Evolutionary conservation across 2,329 filamentous ascomycete species (phyloP).

Genomic region (Cercospora nicotianae): DNA sequence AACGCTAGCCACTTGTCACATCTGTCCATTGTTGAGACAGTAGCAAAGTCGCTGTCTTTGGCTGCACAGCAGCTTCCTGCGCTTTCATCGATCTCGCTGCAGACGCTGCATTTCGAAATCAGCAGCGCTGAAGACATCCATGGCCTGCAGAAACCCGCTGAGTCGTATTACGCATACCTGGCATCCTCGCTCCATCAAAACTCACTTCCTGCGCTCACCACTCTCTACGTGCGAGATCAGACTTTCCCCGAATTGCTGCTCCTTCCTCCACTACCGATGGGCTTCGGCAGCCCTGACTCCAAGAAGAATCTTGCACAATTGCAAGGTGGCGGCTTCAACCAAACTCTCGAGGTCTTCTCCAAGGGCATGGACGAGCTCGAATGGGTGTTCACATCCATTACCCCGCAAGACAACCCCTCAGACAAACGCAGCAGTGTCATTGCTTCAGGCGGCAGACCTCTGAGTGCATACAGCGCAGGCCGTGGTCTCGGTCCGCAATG

Average conservation of each 20-base stretch:
- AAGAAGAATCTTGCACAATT: slow-evolving; percentile 32
- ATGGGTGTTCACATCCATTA: slow-evolving; percentile 65
- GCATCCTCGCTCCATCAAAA: slow-evolving; percentile 77
- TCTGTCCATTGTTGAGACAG: slow-evolving; percentile 58
- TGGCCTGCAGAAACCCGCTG: slow-evolving; percentile 55
- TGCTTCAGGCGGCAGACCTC: slow-evolving; percentile 43
- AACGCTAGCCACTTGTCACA: slow-evolving; percentile 59
- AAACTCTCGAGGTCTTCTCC: slow-evolving; percentile 63
- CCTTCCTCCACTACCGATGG: slow-evolving; percentile 63
- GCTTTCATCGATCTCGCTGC: slow-evolving; percentile 67
- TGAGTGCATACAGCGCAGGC: slow-evolving; percentile 48
- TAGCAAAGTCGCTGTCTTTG: slow-evolving; percentile 58
- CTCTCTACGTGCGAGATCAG: slow-evolving; percentile 83
- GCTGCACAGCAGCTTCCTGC: slow-evolving; percentile 56
- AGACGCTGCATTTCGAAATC: slow-evolving; percentile 80
- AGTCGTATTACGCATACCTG: slow-evolving; percentile 80
- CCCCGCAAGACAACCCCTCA: slow-evolving; percentile 47
- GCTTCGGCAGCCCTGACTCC: slow-evolving; percentile 45
- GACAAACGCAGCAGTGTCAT: slow-evolving; percentile 36
- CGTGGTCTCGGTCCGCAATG: slow-evolving; percentile 56
- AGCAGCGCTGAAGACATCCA: slow-evolving; percentile 61
- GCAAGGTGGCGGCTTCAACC: slow-evolving; percentile 46
- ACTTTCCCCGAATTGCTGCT: slow-evolving; percentile 79
- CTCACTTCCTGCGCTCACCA: slow-evolving; percentile 69
- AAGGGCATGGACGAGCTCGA: slow-evolving; percentile 68